These are phyloP conservation scores for Citrus australasica DNA, from an alignment of 345 rosid species.

Conservation along the genomic window DNA sequence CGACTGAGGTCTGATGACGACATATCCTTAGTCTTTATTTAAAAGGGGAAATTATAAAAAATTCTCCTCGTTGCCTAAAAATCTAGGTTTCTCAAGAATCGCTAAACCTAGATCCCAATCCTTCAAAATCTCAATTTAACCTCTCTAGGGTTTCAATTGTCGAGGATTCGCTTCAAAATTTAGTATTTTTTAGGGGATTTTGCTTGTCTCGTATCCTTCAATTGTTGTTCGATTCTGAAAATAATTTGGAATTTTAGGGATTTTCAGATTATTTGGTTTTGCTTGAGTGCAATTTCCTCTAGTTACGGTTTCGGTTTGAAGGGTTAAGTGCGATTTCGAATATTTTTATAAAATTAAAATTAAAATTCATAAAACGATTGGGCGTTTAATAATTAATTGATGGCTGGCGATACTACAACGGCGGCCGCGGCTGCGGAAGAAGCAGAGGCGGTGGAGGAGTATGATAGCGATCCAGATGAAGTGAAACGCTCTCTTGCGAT, in stretches of 20 bases:
- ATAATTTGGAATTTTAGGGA: background rate
- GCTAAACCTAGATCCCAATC: background rate
- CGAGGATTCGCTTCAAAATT: background rate
- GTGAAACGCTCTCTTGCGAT: slow-evolving; percentile 57
- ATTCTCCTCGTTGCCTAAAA: background rate
- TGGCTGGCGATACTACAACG: background rate
- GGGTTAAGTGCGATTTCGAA: background rate
- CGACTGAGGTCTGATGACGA: background rate
- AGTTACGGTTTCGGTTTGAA: slow-evolving; percentile 1
- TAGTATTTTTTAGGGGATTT: background rate
- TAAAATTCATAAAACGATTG: background rate
- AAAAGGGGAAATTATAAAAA: background rate
- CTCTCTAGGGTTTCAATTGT: slow-evolving; percentile 5
- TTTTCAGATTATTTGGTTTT: background rate
- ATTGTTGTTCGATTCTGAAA: background rate
- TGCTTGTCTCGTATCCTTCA: background rate
- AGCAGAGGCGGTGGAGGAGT: slow-evolving; percentile 40
- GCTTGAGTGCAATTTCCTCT: background rate
- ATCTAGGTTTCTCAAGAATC: slow-evolving; percentile 10
- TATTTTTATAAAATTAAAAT: background rate
- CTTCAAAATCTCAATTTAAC: background rate
- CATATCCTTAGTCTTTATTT: background rate
- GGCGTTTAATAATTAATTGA: background rate
- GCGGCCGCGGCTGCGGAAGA: background rate
- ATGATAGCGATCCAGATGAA: slow-evolving; percentile 94